These are phyloP conservation scores for Mrakia hoshinonis DNA, from an alignment of 768 basidiomycete species.

Conservation along the genomic window DNA sequence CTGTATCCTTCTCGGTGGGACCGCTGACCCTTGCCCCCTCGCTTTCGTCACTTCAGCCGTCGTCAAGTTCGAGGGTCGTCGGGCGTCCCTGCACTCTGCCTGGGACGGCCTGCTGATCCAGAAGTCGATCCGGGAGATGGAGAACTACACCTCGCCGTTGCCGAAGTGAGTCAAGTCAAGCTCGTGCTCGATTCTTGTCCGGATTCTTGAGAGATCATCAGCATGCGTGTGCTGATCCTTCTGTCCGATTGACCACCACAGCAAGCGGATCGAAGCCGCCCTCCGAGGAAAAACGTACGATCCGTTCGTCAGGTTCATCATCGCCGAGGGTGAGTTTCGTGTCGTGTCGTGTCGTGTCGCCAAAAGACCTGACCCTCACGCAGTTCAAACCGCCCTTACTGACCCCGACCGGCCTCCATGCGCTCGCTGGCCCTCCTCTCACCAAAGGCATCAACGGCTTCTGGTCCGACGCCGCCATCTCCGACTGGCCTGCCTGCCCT, in stretches of 20 bases:
- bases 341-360: too few species aligned
- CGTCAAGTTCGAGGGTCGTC: constrained; percentile 61
- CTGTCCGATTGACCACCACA: constrained; percentile 18
- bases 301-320: constrained; percentile 60
- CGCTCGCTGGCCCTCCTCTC: neutral
- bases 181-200: neutral
- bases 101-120: constrained; percentile 82
- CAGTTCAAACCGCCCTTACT: too few species aligned
- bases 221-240: neutral
- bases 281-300: constrained; percentile 51
- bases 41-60: constrained; percentile 42
- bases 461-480: constrained; percentile 29
- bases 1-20: neutral
- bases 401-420: too few species aligned
- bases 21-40: neutral
- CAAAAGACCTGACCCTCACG: too few species aligned
- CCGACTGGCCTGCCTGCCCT: constrained; percentile 27
- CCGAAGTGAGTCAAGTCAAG: constrained; percentile 47
- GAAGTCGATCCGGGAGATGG: constrained; percentile 64
- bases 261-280: constrained; percentile 53
- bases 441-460: constrained; percentile 19
- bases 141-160: constrained; percentile 71
- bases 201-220: too few species aligned
- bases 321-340: constrained; percentile 52
- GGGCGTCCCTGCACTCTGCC: constrained; percentile 72